Conservation (phyloP, 129 eudicot genomes). For the Tagetes patula region DNA sequence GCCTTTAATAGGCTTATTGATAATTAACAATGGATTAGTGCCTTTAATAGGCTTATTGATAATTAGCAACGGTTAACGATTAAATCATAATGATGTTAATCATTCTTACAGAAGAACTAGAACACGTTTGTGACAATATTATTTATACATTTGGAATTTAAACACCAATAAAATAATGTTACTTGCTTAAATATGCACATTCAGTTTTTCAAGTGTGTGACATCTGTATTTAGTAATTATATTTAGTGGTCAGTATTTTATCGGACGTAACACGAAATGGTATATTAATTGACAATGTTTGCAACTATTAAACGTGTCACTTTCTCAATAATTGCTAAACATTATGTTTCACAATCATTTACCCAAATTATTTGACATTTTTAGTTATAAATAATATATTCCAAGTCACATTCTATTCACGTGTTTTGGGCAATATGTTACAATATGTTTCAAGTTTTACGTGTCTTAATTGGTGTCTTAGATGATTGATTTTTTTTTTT, state of each 20-base stretch:
- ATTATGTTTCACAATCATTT: constrained; percentile 7
- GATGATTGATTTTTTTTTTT: background rate
- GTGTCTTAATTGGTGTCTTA: background rate
- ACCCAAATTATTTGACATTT: background rate
- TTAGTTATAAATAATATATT: background rate
- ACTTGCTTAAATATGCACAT: background rate
- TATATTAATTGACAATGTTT: background rate
- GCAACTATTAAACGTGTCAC: background rate
- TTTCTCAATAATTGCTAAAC: background rate
- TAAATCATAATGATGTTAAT: background rate
- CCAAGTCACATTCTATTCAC: constrained; percentile 1
- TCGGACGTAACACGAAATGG: constrained; percentile 5
- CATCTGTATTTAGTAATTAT: background rate
- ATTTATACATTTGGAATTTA: background rate
- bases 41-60: too few species aligned
- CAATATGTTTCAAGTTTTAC: background rate
- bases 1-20: too few species aligned
- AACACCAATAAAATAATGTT: background rate
- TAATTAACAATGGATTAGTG: too few species aligned
- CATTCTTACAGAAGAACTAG: background rate
- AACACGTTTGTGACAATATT: background rate
- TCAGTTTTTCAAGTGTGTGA: background rate
- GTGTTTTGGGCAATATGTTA: background rate
- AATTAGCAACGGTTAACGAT: background rate
- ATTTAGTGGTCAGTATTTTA: background rate